A percentile compares a stretch with the other conserved stretches of the same genome.
Conservation (phyloP, 257 asterid species). For the Solanum habrochaites region DNA sequence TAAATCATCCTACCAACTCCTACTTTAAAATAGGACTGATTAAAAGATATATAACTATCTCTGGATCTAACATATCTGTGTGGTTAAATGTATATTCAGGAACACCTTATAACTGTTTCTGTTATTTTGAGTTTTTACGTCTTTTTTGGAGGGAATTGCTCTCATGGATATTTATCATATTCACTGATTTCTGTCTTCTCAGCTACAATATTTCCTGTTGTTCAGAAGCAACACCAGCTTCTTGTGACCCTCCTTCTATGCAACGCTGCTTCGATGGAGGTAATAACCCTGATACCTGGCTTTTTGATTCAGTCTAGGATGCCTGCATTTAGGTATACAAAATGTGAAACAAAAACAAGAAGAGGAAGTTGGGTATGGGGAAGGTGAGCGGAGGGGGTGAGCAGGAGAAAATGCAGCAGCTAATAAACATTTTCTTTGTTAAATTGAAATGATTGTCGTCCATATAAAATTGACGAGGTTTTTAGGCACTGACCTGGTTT, state of each 20-base stretch:
- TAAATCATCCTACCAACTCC: background rate
- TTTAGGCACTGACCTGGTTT: background rate
- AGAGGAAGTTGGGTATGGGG: background rate
- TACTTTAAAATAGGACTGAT: background rate
- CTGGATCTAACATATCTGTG: background rate
- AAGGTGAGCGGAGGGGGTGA: background rate
- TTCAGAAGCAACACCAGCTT: constrained; percentile 97
- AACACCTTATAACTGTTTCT: background rate
- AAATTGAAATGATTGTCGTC: background rate
- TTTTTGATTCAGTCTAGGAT: background rate
- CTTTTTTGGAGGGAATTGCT: background rate
- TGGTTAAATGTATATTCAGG: background rate
- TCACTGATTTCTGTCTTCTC: constrained; percentile 12
- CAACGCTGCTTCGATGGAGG: constrained; percentile 97
- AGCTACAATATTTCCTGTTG: constrained; percentile 88
- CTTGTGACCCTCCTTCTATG: constrained; percentile 90
- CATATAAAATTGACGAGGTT: background rate
- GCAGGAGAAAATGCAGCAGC: background rate
- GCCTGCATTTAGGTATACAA: background rate
- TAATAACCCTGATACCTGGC: constrained; percentile 8
- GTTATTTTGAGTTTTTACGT: background rate
- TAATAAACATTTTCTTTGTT: background rate
- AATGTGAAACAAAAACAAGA: background rate
- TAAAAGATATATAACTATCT: background rate
- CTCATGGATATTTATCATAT: background rate